These are phyloP conservation scores for Nakaseomyces uthaithaninus DNA, from an alignment of 1,139 yeast genomes.

Conservation along the genomic window DNA sequence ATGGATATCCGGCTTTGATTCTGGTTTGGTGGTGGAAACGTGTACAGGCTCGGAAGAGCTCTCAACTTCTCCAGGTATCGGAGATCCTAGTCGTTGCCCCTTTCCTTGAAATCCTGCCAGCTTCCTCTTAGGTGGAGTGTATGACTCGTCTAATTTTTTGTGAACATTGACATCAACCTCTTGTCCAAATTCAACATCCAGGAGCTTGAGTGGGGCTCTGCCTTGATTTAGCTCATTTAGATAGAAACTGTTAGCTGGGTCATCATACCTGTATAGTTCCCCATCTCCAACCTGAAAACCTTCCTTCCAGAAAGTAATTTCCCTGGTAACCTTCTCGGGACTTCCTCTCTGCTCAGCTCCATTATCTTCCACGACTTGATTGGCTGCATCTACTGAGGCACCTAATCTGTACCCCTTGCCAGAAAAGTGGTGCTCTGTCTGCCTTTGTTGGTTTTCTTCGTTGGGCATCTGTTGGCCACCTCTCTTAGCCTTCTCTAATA, in stretches of 20 bases:
- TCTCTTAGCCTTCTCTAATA: slow-evolving; percentile 51
- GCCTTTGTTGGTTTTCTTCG: slow-evolving; percentile 30
- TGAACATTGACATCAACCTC: slow-evolving; percentile 92
- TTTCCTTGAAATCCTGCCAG: slow-evolving; percentile 68
- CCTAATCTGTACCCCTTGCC: slow-evolving; percentile 86
- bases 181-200: slow-evolving; percentile 82
- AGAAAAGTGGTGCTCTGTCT: slow-evolving; percentile 31
- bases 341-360: slow-evolving; percentile 24
- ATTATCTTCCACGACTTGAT: slow-evolving; percentile 29
- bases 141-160: slow-evolving; percentile 75
- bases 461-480: slow-evolving; percentile 33
- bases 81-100: slow-evolving; percentile 89
- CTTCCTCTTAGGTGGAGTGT: slow-evolving; percentile 59
- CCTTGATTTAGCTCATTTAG: slow-evolving; percentile 80
- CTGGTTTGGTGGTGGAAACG: slow-evolving; percentile 14
- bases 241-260: slow-evolving; percentile 72
- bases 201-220: slow-evolving; percentile 79
- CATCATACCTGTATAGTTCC: slow-evolving; percentile 75
- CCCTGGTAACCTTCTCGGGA: slow-evolving; percentile 48
- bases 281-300: slow-evolving; percentile 96
- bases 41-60: slow-evolving; percentile 9
- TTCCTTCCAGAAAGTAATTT: slow-evolving; percentile 90
- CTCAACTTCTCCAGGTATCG: slow-evolving; percentile 65
- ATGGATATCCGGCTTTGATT: slow-evolving; percentile 17
- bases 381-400: slow-evolving; percentile 35